Percentiles rank a stretch among this genome's conserved stretches.
These are phyloP conservation scores for Cyberlindnera sargentensis DNA, from an alignment of 805 yeast species.

Conservation along the genomic window DNA sequence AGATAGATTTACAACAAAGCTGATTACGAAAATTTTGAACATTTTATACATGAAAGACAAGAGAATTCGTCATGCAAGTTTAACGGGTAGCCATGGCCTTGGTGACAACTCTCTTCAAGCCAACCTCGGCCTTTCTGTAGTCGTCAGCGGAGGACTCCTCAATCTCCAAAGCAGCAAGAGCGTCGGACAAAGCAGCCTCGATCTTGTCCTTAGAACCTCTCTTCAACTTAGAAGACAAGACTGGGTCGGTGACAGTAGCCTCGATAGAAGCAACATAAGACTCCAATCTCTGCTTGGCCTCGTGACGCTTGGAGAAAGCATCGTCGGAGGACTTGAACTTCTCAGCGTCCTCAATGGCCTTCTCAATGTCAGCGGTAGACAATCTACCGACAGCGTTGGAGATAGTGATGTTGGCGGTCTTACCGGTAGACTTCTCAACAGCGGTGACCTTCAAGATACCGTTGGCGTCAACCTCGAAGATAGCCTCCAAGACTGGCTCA, in stretches of 20 bases:
- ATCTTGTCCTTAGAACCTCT: constrained; percentile 95
- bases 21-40: constrained; percentile 3
- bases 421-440: constrained; percentile 97
- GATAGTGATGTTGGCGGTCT: constrained; percentile 96
- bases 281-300: constrained; percentile 98
- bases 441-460: constrained; percentile 99
- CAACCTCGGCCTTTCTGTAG: constrained; percentile 98
- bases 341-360: constrained; percentile 98
- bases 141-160: constrained; percentile 97
- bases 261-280: constrained; percentile 95
- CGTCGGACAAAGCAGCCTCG: constrained; percentile 96
- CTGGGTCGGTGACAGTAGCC: constrained; percentile 96
- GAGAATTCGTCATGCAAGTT: constrained; percentile 22
- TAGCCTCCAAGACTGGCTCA: constrained; percentile 98
- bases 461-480: constrained; percentile 98
- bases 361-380: constrained; percentile 92
- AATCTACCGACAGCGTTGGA: constrained; percentile 99
- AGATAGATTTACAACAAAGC: no score
- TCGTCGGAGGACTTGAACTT: constrained; percentile 98
- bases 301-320: constrained; percentile 99
- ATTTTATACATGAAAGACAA: constrained; percentile 8
- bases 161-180: constrained; percentile 94
- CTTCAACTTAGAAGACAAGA: constrained; percentile 95
- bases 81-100: constrained; percentile 98
- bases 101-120: constrained; percentile 98